Evolutionary conservation across 1,284 basidiomycete genomes (phyloP).

Genomic region (Apiotrichum porosum): DNA sequence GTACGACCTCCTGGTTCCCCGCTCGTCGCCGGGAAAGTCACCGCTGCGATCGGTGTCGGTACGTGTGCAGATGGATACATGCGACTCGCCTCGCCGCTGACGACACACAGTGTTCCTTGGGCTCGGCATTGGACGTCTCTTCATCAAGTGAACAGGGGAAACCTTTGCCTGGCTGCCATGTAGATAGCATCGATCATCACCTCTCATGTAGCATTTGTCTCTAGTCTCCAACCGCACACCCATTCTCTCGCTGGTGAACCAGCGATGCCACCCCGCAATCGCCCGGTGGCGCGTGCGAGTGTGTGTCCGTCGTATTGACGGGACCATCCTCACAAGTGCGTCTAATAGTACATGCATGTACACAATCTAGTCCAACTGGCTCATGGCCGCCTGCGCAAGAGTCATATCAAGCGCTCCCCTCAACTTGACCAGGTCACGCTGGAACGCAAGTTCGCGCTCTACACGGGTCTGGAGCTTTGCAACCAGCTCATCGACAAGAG

Average conservation of each 20-base stretch:
- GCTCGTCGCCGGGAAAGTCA: constrained; percentile 27
- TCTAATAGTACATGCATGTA: constrained; percentile 5
- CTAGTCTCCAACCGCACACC: too few species aligned
- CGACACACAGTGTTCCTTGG: constrained; percentile 4
- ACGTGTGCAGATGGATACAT: constrained; percentile 20
- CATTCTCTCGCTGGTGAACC: too few species aligned
- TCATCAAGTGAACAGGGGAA: background rate
- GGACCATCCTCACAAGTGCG: too few species aligned
- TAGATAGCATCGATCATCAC: too few species aligned
- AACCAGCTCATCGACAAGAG: constrained; percentile 83
- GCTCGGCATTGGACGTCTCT: constrained; percentile 3
- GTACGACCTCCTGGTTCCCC: constrained; percentile 33
- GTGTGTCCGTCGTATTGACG: too few species aligned
- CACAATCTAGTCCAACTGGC: constrained; percentile 8
- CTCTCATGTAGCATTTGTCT: too few species aligned
- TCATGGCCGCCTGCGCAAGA: constrained; percentile 54
- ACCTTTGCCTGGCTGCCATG: too few species aligned
- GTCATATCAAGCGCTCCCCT: constrained; percentile 93
- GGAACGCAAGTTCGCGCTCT: constrained; percentile 80
- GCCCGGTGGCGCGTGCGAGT: too few species aligned
- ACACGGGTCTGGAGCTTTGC: constrained; percentile 78
- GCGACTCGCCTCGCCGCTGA: background rate
- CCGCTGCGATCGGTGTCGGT: constrained; percentile 40
- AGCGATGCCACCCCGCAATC: too few species aligned
- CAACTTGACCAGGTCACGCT: constrained; percentile 76